A percentile compares a stretch with the other conserved stretches of the same genome.
Conservation (phyloP, 2,329 filamentous ascomycete species). For the Trichoderma pleuroti region DNA sequence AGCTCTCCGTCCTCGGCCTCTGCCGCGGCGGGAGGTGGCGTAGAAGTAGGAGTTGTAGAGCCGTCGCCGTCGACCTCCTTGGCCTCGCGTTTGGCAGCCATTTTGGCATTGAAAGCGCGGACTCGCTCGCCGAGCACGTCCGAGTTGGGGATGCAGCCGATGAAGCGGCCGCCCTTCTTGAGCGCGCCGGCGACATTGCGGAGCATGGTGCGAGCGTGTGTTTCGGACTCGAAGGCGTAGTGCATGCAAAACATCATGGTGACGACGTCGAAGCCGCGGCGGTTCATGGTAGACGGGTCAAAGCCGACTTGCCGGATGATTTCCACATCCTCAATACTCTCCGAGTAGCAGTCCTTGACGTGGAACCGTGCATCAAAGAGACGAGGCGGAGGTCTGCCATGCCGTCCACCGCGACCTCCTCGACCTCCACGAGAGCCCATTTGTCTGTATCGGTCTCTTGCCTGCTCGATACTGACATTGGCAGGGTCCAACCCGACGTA, state of each 20-base stretch:
- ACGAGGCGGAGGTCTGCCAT: slow-evolving; percentile 47
- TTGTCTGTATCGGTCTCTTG: slow-evolving; percentile 73
- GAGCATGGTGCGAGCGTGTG: slow-evolving; percentile 87
- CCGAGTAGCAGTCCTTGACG: slow-evolving; percentile 88
- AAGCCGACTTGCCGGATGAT: slow-evolving; percentile 87
- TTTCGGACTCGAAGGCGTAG: slow-evolving; percentile 93
- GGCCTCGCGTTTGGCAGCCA: slow-evolving; percentile 39
- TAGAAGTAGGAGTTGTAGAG: slow-evolving; percentile 26
- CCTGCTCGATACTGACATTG: slow-evolving; percentile 87
- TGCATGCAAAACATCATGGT: slow-evolving; percentile 99
- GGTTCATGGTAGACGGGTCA: slow-evolving; percentile 67
- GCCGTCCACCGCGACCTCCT: slow-evolving; percentile 51
- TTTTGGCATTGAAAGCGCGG: slow-evolving; percentile 65
- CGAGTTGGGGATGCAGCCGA: slow-evolving; percentile 95
- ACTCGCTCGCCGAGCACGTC: slow-evolving; percentile 81
- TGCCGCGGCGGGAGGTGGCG: slow-evolving; percentile 27
- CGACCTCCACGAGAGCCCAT: slow-evolving; percentile 61
- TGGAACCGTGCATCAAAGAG: slow-evolving; percentile 85
- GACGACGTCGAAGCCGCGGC: slow-evolving; percentile 89
- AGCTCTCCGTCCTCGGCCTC: slow-evolving; percentile 43
- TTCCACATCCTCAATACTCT: slow-evolving; percentile 75
- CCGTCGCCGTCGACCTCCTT: slow-evolving; percentile 27
- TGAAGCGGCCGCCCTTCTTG: slow-evolving; percentile 91
- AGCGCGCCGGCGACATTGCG: slow-evolving; percentile 84
- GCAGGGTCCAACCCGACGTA: slow-evolving; percentile 95